A percentile compares a stretch with the other conserved stretches of the same genome.
Evolutionary conservation across 208 protist species (phyloP).

Genomic region (Strigomonas culicis): DNA sequence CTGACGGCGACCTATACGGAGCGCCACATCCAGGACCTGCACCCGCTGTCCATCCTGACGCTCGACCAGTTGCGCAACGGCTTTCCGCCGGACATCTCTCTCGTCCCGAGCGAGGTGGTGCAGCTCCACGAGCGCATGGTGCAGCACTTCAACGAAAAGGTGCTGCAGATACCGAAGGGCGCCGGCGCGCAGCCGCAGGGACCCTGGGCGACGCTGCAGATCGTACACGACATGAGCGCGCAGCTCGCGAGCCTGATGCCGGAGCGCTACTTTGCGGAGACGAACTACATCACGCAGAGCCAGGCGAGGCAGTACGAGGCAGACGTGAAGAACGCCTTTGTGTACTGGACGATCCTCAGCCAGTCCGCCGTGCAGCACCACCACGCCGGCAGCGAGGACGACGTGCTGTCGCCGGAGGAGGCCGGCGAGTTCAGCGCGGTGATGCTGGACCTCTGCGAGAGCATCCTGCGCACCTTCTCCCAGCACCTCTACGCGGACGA

Average conservation of each 20-base stretch:
- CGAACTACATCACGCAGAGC: slow-evolving; percentile 82
- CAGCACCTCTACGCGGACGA: slow-evolving; percentile 73
- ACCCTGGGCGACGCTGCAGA: slow-evolving; percentile 33
- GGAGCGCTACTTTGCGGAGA: slow-evolving; percentile 75
- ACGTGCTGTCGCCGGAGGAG: slow-evolving; percentile 36
- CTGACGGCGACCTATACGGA: slow-evolving; percentile 57
- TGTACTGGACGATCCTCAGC: slow-evolving; percentile 72
- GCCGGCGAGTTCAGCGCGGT: slow-evolving; percentile 37
- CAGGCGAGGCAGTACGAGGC: slow-evolving; percentile 81
- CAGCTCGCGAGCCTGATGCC: slow-evolving; percentile 56
- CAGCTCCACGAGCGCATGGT: slow-evolving; percentile 77
- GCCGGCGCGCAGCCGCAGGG: background rate
- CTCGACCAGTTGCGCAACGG: slow-evolving; percentile 70
- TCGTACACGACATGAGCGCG: slow-evolving; percentile 37
- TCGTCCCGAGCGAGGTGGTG: slow-evolving; percentile 87
- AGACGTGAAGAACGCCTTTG: slow-evolving; percentile 79
- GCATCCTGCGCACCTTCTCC: slow-evolving; percentile 68
- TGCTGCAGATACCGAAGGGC: slow-evolving; percentile 20
- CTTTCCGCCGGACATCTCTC: slow-evolving; percentile 86
- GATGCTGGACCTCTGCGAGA: slow-evolving; percentile 44
- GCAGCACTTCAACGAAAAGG: slow-evolving; percentile 31
- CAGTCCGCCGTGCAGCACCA: slow-evolving; percentile 1
- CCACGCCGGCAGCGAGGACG: slow-evolving; percentile 27
- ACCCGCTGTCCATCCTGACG: slow-evolving; percentile 86
- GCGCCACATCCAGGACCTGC: slow-evolving; percentile 72